phyloP scores from a whole-genome alignment of 306 rosid genomes.

The Fragaria iinumae region DNA sequence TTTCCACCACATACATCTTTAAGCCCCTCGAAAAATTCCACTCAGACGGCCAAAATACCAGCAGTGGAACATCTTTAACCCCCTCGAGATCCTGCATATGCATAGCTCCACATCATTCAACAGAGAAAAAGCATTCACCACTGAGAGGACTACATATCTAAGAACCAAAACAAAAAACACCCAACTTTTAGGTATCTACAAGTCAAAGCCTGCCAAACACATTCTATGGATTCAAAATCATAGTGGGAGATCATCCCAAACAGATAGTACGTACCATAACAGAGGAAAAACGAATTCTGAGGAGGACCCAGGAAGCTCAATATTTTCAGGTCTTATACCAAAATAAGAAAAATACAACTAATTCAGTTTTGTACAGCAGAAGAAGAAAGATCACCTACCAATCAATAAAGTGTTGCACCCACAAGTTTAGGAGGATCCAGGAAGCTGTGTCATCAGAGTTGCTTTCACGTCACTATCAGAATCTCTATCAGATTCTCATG shows the following conservation, averaged over 20 bases:
- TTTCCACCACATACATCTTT: constrained; percentile 78
- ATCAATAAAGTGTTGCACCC: neutral
- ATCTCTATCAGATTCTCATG: neutral
- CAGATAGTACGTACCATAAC: constrained; percentile 10
- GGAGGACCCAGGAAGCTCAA: neutral
- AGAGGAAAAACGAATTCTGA: constrained; percentile 7
- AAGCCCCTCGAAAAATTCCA: constrained; percentile 28
- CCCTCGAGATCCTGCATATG: constrained; percentile 43
- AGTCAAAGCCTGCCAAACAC: neutral
- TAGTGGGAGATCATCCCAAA: neutral
- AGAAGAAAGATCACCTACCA: constrained; percentile 20
- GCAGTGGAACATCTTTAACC: constrained; percentile 11
- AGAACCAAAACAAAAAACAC: neutral
- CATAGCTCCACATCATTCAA: neutral
- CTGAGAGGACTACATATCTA: neutral
- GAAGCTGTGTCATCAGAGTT: neutral
- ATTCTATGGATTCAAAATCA: neutral
- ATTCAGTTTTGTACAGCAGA: neutral
- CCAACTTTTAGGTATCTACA: neutral
- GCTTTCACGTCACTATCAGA: constrained; percentile 1
- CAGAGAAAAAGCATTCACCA: neutral
- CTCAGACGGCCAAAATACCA: constrained; percentile 30
- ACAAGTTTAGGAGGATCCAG: neutral
- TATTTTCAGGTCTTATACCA: neutral
- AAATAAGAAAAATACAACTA: neutral